Conservation (phyloP, 2,329 filamentous ascomycete genomes). For the Epichloe brachyelytri region DNA sequence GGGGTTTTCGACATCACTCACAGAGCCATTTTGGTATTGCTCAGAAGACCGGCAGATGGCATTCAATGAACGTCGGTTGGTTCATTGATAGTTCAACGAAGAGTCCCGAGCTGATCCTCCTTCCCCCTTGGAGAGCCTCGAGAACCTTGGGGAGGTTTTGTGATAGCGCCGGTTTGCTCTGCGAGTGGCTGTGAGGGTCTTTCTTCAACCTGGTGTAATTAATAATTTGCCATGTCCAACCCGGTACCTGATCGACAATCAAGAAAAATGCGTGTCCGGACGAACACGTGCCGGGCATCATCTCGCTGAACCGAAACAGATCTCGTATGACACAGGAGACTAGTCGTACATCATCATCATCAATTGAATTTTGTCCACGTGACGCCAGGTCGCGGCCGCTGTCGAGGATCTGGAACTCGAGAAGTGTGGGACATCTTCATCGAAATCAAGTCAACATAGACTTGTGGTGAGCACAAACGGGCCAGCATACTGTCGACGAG, state of each 20-base stretch:
- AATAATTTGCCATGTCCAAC: neutral
- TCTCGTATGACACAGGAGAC: too few species aligned
- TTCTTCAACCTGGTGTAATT: neutral
- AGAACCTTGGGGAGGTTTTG: neutral
- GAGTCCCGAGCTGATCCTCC: neutral
- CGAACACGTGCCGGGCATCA: neutral
- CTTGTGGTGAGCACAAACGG: neutral
- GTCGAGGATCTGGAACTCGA: neutral
- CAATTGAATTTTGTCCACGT: neutral
- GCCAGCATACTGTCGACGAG: neutral
- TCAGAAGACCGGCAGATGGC: neutral
- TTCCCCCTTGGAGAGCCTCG: neutral
- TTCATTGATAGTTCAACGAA: neutral
- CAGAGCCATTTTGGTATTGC: neutral
- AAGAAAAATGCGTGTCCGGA: neutral
- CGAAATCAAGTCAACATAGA: too few species aligned
- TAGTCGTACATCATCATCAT: neutral
- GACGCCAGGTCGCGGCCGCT: neutral
- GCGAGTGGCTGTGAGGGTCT: neutral
- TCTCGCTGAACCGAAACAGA: too few species aligned
- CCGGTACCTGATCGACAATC: too few species aligned
- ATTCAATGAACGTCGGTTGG: neutral
- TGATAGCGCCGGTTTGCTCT: neutral
- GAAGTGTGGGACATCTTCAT: neutral
- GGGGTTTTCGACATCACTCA: neutral